Conservation (phyloP, 805 yeast genomes). For the Starmera caribaea region DNA sequence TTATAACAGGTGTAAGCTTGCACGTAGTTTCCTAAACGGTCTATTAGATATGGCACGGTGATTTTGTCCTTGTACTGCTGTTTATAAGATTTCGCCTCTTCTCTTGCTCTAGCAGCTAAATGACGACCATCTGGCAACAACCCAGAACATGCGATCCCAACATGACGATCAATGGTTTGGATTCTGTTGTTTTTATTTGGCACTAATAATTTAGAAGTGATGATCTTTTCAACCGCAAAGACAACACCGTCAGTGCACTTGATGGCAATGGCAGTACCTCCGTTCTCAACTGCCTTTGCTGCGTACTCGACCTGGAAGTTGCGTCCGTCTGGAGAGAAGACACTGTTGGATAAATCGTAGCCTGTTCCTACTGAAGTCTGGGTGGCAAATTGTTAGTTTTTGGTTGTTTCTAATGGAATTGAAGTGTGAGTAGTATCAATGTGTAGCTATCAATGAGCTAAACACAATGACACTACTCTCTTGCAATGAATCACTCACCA, state of each 20-base stretch:
- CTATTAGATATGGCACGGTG: conserved; percentile 73
- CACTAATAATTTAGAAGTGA: conserved; percentile 77
- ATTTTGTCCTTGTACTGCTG: conserved; percentile 67
- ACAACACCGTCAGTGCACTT: conserved; percentile 90
- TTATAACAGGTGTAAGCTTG: conserved; percentile 94
- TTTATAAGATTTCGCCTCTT: conserved; percentile 77
- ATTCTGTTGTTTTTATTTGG: conserved; percentile 86
- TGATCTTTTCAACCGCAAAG: conserved; percentile 93
- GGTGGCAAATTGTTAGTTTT: not conserved
- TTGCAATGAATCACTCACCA: too few relatives aligned
- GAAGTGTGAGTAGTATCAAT: too few relatives aligned
- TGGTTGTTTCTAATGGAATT: too few relatives aligned
- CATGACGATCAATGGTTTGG: conserved; percentile 86
- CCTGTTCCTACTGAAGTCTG: conserved; percentile 97
- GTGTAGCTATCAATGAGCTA: too few relatives aligned
- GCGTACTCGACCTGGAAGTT: conserved; percentile 98
- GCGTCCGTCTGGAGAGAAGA: conserved; percentile 81
- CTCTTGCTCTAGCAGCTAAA: conserved; percentile 84
- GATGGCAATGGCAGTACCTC: conserved; percentile 91
- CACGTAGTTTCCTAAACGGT: conserved; percentile 81
- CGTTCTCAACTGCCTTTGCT: conserved; percentile 93
- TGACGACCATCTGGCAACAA: conserved; percentile 95
- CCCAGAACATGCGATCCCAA: conserved; percentile 94
- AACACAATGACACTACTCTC: too few relatives aligned
- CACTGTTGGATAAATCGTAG: conserved; percentile 95